phyloP scores from a whole-genome alignment of 306 rosid species.

The Sphenostylis stenocarpa region DNA sequence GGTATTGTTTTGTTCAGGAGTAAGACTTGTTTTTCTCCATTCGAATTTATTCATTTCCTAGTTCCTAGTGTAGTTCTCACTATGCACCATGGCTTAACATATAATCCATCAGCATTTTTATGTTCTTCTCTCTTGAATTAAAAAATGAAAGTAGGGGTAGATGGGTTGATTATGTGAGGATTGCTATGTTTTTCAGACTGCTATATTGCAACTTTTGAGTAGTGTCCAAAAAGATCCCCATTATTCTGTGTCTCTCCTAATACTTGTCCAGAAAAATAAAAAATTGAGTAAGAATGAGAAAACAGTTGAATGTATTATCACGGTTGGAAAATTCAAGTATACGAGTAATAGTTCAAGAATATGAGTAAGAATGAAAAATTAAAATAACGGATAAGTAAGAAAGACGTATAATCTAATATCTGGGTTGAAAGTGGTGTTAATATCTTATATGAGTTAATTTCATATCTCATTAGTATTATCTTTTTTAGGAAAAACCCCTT shows the following conservation, averaged over 20 bases:
- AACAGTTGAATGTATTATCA: too few species aligned
- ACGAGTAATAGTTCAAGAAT: too few species aligned
- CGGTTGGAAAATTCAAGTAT: too few species aligned
- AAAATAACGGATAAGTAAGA: too few species aligned
- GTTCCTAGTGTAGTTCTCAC: background rate
- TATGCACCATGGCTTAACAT: background rate
- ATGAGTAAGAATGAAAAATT: too few species aligned
- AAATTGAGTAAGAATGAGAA: too few species aligned
- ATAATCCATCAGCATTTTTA: background rate
- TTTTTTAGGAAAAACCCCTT: too few species aligned
- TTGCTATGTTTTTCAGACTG: background rate
- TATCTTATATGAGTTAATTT: too few species aligned
- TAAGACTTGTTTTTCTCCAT: background rate
- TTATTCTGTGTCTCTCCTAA: background rate
- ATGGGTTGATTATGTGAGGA: background rate
- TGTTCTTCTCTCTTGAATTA: background rate
- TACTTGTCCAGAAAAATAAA: background rate
- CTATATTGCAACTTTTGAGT: background rate
- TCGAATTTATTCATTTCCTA: background rate
- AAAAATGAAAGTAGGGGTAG: background rate
- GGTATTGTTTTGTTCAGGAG: conserved; percentile 28
- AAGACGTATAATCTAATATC: too few species aligned
- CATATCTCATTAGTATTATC: too few species aligned
- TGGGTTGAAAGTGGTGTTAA: too few species aligned
- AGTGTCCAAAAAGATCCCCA: background rate